Conservation (phyloP, 495 filamentous ascomycete genomes). For the Letharia columbiana region DNA sequence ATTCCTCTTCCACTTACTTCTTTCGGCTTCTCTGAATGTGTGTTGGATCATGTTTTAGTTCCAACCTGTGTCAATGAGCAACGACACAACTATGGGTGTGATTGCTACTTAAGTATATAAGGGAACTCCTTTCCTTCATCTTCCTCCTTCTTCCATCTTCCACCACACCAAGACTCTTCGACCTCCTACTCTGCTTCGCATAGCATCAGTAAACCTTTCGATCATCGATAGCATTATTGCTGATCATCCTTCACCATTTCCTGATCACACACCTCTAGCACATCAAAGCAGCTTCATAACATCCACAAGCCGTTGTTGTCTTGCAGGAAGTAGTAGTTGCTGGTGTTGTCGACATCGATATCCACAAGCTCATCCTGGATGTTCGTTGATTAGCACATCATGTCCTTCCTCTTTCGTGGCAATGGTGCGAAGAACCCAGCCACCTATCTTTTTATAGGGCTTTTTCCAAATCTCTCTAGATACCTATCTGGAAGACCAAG, state of each 20-base stretch:
- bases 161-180: background rate
- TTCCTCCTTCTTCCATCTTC: background rate
- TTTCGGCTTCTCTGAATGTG: background rate
- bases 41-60: background rate
- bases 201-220: background rate
- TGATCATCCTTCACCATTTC: no score
- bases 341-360: background rate
- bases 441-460: background rate
- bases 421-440: background rate
- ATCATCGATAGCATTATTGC: background rate
- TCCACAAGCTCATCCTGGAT: background rate
- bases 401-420: background rate
- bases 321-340: background rate
- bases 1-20: background rate
- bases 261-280: no score
- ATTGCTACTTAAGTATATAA: background rate
- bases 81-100: background rate
- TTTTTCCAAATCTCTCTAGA: background rate
- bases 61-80: background rate
- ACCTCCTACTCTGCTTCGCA: background rate
- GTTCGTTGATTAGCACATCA: background rate
- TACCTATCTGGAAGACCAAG: background rate
- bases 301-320: background rate
- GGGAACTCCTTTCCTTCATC: background rate
- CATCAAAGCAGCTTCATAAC: background rate